Evolutionary conservation across 2,329 filamentous ascomycete genomes (phyloP), one percentile per base, ranked within the genome.

Genomic region (Fusarium musae): DNA sequence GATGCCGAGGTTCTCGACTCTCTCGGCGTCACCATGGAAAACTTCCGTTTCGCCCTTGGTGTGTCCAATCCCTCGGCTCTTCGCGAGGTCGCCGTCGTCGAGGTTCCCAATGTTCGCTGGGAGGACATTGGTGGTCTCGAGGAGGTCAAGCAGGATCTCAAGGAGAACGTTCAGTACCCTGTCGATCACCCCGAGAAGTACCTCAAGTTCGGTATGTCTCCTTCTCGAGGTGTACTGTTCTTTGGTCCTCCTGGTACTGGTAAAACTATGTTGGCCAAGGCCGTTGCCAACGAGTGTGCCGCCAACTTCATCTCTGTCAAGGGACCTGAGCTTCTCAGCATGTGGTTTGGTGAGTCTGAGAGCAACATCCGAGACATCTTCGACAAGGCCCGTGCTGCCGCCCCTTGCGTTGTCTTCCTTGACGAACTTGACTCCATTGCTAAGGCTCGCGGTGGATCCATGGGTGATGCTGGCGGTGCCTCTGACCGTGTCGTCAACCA

Each of bases 311-410:
- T 99, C 82, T 99, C 96, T 44, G 93, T 99, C 85, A 99, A 99
- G 91, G 96, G 96, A 70, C 97, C 96, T 65, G 96, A 99, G 84
- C 89, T 99, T 80, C 91, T 99, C 79, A 98, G 95, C 84, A 99
- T 99, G 96, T 99, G 96, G 96, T 99, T 99, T 82, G 96, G 96
- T 92, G 96, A 99, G 87, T 99, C 96, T 61, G 97, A 99, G 87
- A 97, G 94, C 91, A 99, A 99, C 87, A 98, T 99, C 76, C 94
- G 96, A 82, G 96, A 99, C 83, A 99, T 99, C 80, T 99, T 99
- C 84, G 96, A 99, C 91, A 99, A 98, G 91, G 96, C 96, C 75
- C 94, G 96, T 82, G 97, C 96, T 73, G 96, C 97, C 70, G 96
- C 96, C 79, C 96, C 96, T 85, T 99, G 97, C 79, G 94, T 99